phyloP scores from a whole-genome alignment of 1,284 basidiomycete species.

The Puccinia hordei region DNA sequence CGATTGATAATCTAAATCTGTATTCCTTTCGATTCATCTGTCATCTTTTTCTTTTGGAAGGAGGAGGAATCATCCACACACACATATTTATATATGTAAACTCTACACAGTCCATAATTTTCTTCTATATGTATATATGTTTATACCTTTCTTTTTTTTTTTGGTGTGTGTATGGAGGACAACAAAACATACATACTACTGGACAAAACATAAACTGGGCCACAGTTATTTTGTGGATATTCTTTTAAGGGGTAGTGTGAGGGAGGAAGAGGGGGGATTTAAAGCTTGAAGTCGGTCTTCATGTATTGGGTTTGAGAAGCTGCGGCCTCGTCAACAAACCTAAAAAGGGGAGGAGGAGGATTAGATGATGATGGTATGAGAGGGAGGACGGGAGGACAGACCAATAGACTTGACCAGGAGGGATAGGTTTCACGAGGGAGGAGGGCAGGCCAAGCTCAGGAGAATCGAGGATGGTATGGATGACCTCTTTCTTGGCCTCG shows the following conservation, averaged over 20 bases:
- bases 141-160: no score
- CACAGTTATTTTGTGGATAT: neutral
- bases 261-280: neutral
- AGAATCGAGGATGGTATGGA: slow-evolving; percentile 61
- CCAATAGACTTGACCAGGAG: slow-evolving; percentile 85
- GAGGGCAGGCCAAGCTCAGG: slow-evolving; percentile 67
- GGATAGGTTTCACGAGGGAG: slow-evolving; percentile 74
- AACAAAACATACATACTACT: neutral
- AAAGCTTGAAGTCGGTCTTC: slow-evolving; percentile 52
- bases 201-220: no score
- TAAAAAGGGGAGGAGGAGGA: slow-evolving; percentile 48
- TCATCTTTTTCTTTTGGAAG: neutral
- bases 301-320: slow-evolving; percentile 49
- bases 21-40: neutral
- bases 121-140: no score
- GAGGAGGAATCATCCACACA: no score
- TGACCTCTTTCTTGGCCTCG: slow-evolving; percentile 76
- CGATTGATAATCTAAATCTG: no score
- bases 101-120: no score
- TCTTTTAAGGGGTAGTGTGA: neutral
- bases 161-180: no score
- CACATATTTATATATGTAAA: no score
- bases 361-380: neutral
- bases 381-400: neutral
- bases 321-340: slow-evolving; percentile 57